Percentiles rank a stretch among this genome's conserved stretches.
These are phyloP conservation scores for Ligustrum vulgare DNA, from an alignment of 257 asterid genomes.

Conservation along the genomic window DNA sequence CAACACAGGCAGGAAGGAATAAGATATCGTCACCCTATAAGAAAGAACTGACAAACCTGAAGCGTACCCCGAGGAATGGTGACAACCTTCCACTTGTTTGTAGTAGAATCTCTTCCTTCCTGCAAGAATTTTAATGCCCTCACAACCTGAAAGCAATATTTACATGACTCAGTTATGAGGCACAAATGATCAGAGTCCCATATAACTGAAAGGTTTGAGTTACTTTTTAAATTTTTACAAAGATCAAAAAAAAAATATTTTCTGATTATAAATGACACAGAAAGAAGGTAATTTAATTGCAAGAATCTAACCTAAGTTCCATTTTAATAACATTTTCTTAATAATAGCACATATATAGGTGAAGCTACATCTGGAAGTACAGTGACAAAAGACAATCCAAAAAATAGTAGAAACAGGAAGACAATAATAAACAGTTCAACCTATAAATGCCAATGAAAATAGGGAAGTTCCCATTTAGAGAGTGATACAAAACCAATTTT, in stretches of 20 bases:
- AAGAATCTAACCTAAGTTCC: neutral
- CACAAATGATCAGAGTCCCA: neutral
- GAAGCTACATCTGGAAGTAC: neutral
- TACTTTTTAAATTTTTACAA: neutral
- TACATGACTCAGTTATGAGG: conserved; percentile 20
- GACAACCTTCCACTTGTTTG: conserved; percentile 74
- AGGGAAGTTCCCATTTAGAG: neutral
- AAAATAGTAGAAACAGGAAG: neutral
- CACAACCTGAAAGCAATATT: conserved; percentile 68
- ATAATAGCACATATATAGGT: neutral
- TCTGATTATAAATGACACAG: neutral
- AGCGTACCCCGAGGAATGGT: conserved; percentile 98
- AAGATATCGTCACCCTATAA: conserved; percentile 19
- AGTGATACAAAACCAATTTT: too few species aligned
- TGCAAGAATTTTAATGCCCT: conserved; percentile 84
- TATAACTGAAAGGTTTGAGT: neutral
- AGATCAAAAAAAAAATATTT: neutral
- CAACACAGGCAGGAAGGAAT: conserved; percentile 7
- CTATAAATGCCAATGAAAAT: neutral
- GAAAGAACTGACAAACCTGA: conserved; percentile 81
- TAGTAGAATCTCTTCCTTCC: conserved; percentile 55
- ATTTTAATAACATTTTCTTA: neutral
- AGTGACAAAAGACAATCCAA: neutral
- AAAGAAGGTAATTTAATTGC: neutral
- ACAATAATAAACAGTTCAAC: neutral